phyloP scores from a whole-genome alignment of 805 yeast species.

The Metschnikowia aberdeeniae region DNA sequence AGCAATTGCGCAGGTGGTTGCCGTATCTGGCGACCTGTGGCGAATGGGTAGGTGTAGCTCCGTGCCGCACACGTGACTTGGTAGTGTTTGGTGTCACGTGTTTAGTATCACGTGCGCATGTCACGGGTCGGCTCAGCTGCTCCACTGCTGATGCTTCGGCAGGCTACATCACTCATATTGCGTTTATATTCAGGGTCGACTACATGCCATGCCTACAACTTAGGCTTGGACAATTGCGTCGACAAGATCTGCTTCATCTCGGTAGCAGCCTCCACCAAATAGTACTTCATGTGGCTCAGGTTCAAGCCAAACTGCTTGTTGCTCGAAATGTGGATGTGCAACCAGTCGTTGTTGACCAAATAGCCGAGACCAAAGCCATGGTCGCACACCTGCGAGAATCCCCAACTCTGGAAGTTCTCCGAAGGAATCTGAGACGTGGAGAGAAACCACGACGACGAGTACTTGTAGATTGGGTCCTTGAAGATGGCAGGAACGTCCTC shows the following conservation, averaged over 20 bases:
- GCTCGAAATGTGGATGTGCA: slow-evolving; percentile 80
- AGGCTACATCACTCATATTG: too few relatives aligned
- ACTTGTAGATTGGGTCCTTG: slow-evolving; percentile 69
- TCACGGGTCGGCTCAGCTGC: too few relatives aligned
- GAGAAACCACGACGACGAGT: slow-evolving; percentile 80
- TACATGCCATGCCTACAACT: slow-evolving; percentile 33
- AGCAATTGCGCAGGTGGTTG: too few relatives aligned
- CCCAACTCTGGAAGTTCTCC: slow-evolving; percentile 79
- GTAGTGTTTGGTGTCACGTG: too few relatives aligned
- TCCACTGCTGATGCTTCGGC: too few relatives aligned
- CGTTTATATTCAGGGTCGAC: too few relatives aligned
- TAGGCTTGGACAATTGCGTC: slow-evolving; percentile 35
- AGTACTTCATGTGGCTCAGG: slow-evolving; percentile 58
- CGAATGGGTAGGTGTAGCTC: too few relatives aligned
- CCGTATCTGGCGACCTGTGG: too few relatives aligned
- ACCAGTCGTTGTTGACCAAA: slow-evolving; percentile 80
- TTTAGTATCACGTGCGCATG: too few relatives aligned
- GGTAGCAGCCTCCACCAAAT: slow-evolving; percentile 71
- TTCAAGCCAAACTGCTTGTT: slow-evolving; percentile 59
- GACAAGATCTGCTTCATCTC: slow-evolving; percentile 68
- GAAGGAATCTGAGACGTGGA: slow-evolving; percentile 89
- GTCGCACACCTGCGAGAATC: slow-evolving; percentile 93
- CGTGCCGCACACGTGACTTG: too few relatives aligned
- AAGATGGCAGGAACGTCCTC: slow-evolving; percentile 65
- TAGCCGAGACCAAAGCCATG: slow-evolving; percentile 93